Base-by-base conservation (phyloP, 306 rosid genomes). In the Trifolium subterraneum region DNA sequence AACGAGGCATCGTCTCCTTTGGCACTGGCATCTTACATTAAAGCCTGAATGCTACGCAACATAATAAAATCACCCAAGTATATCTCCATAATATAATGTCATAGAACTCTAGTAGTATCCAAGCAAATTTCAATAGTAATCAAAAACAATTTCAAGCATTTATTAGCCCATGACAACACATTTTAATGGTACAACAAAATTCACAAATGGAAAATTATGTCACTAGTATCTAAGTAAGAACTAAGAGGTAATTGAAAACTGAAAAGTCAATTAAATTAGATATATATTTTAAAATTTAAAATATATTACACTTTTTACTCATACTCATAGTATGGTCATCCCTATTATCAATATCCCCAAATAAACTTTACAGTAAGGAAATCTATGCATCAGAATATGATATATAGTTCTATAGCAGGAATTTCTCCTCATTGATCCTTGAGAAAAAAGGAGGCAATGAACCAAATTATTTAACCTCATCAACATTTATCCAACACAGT, bases 311-410 rank as follows among this genome's bases (percentile, higher is more conserved):
- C 58, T 73, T 74, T 60, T 45, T 70, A 68, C 71, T 54, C 77
- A 64, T 81, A 22, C 25, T 22, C 25, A 65, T 23, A 69, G 61
- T 59, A 74, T 63, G 59, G 85, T 77, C 79, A 78, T 74, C 27
- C 50, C 63, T 62, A 71, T 23, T 29, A 73, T 74, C 76, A 81
- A 23, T 73, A 80, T 73, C 70, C 78, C 61, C 75, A 70, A 58
- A 86, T 72, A 70, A 81, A 77, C 83, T 77, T 71, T 80, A 82
- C 87, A 81, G 75, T 58, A 78, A 84, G 29, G 64, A 81, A 78
- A 80, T 33, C 71, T 70, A 75, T 68, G 78, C 85, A 78, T 65
- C 71, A 60, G 47, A 72, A 70, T 38, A 78, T 56, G 35, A 23
- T 56, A 13, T 15, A 54, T 22, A 52, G 31, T 16, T 16, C 4